phyloP scores from a whole-genome alignment of 2,329 filamentous ascomycete genomes.

The Pleoardoris graminearum region DNA sequence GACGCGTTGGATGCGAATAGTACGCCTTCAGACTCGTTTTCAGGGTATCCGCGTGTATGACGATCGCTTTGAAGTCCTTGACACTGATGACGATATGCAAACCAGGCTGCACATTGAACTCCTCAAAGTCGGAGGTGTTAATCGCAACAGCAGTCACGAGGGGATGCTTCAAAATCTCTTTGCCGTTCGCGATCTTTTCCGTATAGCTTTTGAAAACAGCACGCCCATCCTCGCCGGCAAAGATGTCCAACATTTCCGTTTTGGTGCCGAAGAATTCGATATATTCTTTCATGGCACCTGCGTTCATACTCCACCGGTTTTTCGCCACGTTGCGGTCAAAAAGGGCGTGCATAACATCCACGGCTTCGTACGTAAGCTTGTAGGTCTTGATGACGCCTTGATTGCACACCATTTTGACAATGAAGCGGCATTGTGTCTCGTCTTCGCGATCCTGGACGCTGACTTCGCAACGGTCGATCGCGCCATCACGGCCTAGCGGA shows the following conservation, averaged over 20 bases:
- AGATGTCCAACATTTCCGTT: conserved; percentile 79
- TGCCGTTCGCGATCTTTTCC: conserved; percentile 73
- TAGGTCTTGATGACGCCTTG: conserved; percentile 80
- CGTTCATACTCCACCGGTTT: conserved; percentile 74
- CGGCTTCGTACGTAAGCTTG: conserved; percentile 73
- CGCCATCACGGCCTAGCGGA: conserved; percentile 66
- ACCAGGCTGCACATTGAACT: conserved; percentile 73
- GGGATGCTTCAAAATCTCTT: conserved; percentile 77
- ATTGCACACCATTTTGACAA: conserved; percentile 72
- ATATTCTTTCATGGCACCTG: conserved; percentile 70
- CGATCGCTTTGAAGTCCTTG: conserved; percentile 80
- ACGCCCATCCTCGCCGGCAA: conserved; percentile 65
- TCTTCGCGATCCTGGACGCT: conserved; percentile 71
- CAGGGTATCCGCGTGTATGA: conserved; percentile 72
- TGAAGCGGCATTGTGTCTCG: conserved; percentile 70
- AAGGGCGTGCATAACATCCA: conserved; percentile 74
- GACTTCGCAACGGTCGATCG: conserved; percentile 75
- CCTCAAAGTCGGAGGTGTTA: conserved; percentile 75
- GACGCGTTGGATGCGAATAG: conserved; percentile 72
- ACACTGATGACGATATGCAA: conserved; percentile 80
- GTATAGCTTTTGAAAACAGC: conserved; percentile 81
- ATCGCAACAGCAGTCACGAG: conserved; percentile 78
- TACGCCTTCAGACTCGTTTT: conserved; percentile 67
- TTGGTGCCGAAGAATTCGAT: conserved; percentile 81
- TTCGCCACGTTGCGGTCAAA: conserved; percentile 69